phyloP scores from a whole-genome alignment of 371 early-diverging fungal genomes.

The Saksenaea vasiformis region DNA sequence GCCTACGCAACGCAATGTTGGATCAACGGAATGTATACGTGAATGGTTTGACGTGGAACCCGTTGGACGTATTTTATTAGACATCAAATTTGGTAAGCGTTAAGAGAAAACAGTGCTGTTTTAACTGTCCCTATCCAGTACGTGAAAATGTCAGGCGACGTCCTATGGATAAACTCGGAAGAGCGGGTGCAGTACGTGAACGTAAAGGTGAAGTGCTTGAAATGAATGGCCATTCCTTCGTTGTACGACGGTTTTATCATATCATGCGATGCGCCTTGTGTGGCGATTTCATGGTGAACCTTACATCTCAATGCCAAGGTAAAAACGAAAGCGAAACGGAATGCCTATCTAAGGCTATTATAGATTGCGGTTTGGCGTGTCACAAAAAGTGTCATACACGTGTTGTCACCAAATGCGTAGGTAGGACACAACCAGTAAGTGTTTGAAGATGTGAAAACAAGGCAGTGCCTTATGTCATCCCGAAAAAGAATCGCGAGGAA shows the following conservation, averaged over 20 bases:
- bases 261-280: slow-evolving; percentile 95
- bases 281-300: slow-evolving; percentile 82
- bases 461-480: too few species aligned
- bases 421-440: slow-evolving; percentile 53
- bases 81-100: slow-evolving; percentile 75
- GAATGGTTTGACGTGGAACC: slow-evolving; percentile 93
- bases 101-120: too few species aligned
- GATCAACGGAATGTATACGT: slow-evolving; percentile 58
- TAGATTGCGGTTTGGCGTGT: slow-evolving; percentile 92
- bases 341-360: too few species aligned
- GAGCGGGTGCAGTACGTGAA: slow-evolving; percentile 89
- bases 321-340: too few species aligned
- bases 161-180: slow-evolving; percentile 71
- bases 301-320: slow-evolving; percentile 91
- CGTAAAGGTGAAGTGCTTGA: slow-evolving; percentile 71
- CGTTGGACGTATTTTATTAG: slow-evolving; percentile 79
- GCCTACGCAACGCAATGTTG: not conserved
- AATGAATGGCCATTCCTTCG: slow-evolving; percentile 90
- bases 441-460: slow-evolving; percentile 9
- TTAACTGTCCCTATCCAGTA: slow-evolving; percentile 10
- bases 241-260: slow-evolving; percentile 78
- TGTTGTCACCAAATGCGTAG: slow-evolving; percentile 89
- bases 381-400: slow-evolving; percentile 87
- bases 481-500: slow-evolving; percentile 53
- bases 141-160: slow-evolving; percentile 48